phyloP scores from a whole-genome alignment of 1,284 basidiomycete species.

The Cryptococcus deneoformans region DNA sequence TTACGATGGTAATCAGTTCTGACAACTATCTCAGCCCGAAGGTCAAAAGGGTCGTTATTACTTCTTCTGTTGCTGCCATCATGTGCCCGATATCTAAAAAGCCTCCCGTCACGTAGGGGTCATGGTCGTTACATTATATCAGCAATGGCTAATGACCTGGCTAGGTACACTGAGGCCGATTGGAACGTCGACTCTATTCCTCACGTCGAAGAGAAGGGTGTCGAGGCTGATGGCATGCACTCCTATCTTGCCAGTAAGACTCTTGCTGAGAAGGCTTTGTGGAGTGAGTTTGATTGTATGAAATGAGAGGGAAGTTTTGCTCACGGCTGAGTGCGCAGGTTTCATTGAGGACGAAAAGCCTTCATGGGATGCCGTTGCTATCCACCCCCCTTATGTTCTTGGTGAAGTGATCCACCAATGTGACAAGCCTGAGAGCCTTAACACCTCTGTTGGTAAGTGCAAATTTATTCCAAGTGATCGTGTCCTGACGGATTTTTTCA shows the following conservation, averaged over 20 bases:
- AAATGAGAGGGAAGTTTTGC: too few relatives aligned
- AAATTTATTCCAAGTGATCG: too few relatives aligned
- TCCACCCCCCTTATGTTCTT: conserved; percentile 59
- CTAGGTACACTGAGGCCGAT: conserved; percentile 49
- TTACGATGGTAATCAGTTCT: too few relatives aligned
- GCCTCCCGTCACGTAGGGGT: background rate
- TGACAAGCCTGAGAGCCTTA: conserved; percentile 53
- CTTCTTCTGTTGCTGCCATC: conserved; percentile 60
- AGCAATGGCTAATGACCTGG: too few relatives aligned
- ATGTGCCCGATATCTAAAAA: conserved; percentile 26
- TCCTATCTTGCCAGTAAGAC: conserved; percentile 54
- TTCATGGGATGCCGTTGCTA: conserved; percentile 57
- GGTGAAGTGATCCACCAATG: conserved; percentile 58
- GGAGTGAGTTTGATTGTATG: conserved; percentile 30
- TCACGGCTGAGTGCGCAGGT: too few relatives aligned
- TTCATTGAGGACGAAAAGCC: conserved; percentile 59
- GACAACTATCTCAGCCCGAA: conserved; percentile 31
- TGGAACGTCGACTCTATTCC: conserved; percentile 65
- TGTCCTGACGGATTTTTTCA: too few relatives aligned
- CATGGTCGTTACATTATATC: too few relatives aligned
- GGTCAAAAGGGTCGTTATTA: conserved; percentile 61
- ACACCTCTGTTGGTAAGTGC: conserved; percentile 53
- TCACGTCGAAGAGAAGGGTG: conserved; percentile 58
- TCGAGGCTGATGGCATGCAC: conserved; percentile 55
- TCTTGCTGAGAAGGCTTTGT: conserved; percentile 60